Percentiles rank a stretch among this genome's conserved stretches.
Conservation (phyloP, 2,329 filamentous ascomycete genomes). For the Calonectria pteridis region DNA sequence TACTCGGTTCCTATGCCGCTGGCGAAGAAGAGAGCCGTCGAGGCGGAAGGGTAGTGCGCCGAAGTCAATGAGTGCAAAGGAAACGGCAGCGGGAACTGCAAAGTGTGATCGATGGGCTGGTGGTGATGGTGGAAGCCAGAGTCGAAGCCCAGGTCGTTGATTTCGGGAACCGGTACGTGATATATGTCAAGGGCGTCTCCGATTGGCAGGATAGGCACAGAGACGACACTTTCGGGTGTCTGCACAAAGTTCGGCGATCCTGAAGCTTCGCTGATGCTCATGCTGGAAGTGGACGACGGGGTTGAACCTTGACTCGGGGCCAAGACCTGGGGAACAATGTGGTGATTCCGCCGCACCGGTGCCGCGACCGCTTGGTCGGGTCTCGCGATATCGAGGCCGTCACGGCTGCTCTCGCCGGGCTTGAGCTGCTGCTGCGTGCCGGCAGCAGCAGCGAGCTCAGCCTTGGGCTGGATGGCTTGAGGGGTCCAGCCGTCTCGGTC, state of each 20-base stretch:
- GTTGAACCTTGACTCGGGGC: background rate
- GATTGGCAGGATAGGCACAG: conserved; percentile 1
- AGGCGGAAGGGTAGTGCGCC: conserved; percentile 3
- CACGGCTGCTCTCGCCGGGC: background rate
- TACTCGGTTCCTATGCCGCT: background rate
- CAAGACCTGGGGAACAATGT: background rate
- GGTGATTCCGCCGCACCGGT: background rate
- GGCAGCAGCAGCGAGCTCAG: background rate
- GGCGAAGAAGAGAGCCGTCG: conserved; percentile 9
- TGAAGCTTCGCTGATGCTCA: background rate
- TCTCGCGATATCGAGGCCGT: background rate
- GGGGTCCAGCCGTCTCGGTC: conserved; percentile 21
- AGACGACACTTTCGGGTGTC: background rate
- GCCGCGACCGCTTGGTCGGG: background rate
- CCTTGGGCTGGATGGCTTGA: conserved; percentile 7
- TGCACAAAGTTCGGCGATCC: background rate
- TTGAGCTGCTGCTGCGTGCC: background rate
- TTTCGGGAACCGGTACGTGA: background rate
- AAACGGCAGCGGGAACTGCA: conserved; percentile 3
- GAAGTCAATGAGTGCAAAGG: conserved; percentile 2
- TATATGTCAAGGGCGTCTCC: background rate
- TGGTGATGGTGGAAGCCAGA: background rate
- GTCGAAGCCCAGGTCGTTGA: background rate
- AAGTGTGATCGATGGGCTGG: background rate
- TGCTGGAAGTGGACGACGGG: background rate